Evolutionary conservation across 345 rosid species (phyloP), one percentile per base, ranked within the genome.

Genomic region (Cochlearia excelsa): DNA sequence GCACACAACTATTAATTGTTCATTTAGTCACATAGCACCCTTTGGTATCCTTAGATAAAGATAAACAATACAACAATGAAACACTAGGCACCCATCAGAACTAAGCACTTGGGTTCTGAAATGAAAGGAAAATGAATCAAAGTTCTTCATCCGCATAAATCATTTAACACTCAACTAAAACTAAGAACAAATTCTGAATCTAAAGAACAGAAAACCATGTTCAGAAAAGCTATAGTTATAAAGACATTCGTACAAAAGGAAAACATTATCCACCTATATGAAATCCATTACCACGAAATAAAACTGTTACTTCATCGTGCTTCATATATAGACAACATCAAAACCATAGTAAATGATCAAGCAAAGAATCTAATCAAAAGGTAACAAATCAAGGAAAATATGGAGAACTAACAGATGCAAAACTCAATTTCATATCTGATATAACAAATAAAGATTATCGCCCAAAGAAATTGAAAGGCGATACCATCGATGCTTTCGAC

Each of bases 51-150:
- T 9, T 29, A 48, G 45, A 66, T 49, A 33, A 41, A 47, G 34
- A 39, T 37, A 49, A 39, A 5, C 26, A 30, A 31, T 6, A 65
- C 10, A 41, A 27, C 45, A 40, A 63, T 5, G 11, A 51, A 31
- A 63, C 50, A 56, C 37, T n/a, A 55, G 30, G 35, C 49, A 30
- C 3, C 44, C 44, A 41, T 49, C 63, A 57, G 16, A 48, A 49
- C 51, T 30, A 66, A 49, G 58, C 30, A 51, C 49, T 16, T 16
- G 26, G 6, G 52, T n/a, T 35, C 27, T 4, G 23, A 46, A 30
- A 27, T n/a, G 59, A 63, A 4, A 30, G 9, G 34, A 40, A 34
- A 48, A 7, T 41, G 55, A 48, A 48, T 48, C 56, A 30, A 6
- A 34, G 37, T 34, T 34, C 37, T 46, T 46, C 43, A 16, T 16